These are phyloP conservation scores for Leonotis leonurus DNA, from an alignment of 257 asterid species.

Conservation along the genomic window DNA sequence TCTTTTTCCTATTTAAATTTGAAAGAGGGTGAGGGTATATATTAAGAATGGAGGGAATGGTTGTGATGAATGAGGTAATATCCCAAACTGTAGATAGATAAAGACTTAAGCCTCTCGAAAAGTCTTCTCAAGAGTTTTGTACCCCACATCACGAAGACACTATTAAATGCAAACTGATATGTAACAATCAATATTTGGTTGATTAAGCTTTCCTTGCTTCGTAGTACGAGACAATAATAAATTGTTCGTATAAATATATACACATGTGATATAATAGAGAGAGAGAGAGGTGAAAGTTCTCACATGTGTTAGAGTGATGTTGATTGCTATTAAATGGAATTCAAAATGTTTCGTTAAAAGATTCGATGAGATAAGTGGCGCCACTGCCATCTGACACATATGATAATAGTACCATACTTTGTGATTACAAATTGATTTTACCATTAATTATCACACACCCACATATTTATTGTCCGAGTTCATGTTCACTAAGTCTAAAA, in stretches of 20 bases:
- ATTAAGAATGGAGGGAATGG: too few relatives aligned
- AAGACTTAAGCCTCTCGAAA: background rate
- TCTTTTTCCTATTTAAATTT: too few relatives aligned
- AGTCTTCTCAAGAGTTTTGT: background rate
- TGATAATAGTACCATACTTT: too few relatives aligned
- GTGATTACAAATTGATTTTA: too few relatives aligned
- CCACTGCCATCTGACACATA: too few relatives aligned
- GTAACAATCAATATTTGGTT: background rate
- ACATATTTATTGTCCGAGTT: too few relatives aligned
- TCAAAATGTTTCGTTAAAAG: background rate
- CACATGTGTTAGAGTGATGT: background rate
- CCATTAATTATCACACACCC: too few relatives aligned
- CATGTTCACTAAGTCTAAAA: too few relatives aligned
- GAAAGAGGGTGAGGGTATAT: too few relatives aligned
- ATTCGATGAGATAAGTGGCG: too few relatives aligned
- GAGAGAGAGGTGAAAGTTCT: background rate
- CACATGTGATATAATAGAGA: background rate
- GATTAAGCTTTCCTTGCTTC: background rate
- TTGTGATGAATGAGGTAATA: background rate
- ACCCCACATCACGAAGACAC: too few relatives aligned
- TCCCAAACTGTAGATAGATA: background rate
- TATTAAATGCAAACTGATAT: background rate
- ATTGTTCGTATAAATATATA: background rate
- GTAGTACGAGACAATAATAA: background rate
- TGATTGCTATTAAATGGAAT: background rate